Base-by-base conservation (phyloP, 108 stramenopile species). In the Fistulifera solaris region DNA sequence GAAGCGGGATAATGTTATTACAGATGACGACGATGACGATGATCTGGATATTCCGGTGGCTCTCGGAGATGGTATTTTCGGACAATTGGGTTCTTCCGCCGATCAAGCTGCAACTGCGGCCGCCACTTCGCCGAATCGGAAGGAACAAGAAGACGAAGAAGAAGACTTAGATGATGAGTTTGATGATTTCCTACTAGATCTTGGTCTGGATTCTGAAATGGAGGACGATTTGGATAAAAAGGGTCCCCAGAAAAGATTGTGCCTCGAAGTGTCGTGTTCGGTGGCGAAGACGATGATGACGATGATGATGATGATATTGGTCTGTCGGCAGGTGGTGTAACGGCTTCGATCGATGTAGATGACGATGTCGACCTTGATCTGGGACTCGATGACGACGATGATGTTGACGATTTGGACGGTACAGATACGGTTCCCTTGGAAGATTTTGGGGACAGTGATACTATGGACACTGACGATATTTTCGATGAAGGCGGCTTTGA, bases 121-220 rank as follows among this genome's bases (percentile, higher is more conserved):
- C 4, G 75, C 64, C 6, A 51, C 56, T 55, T 55, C 18, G 48
- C 66, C 17, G 56, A 66, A 47, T 56, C 31, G 38, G 25, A 38
- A 18, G 62, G 61, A 54, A 23, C 54, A 67, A 35, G 78, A 71
- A 8, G 76, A 66, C 1, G 80, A 79, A 4, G 77, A 61, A 25
- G 78, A 63, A 14, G 40, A 38, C 6, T 28, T 15, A 1, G 65
- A 72, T 12, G 57, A 48, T 38, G 66, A 58, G 48, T 56, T 73
- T 16, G 86, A 83, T 53, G 77, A 81, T 44, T 84, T 88, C 55
- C 67, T 88, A 56, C 66, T 85, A 2, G 85, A 83, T 68, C 68
- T 91, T 23, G 89, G 81, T 21, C 60, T 78, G 48, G 87, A 80
- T 48, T 54, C 59, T 17, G 75, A 72, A 55, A 77, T 63, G 1